These are phyloP conservation scores for Zea luxurians DNA, from an alignment of 176 grass and related monocot species.

Conservation along the genomic window DNA sequence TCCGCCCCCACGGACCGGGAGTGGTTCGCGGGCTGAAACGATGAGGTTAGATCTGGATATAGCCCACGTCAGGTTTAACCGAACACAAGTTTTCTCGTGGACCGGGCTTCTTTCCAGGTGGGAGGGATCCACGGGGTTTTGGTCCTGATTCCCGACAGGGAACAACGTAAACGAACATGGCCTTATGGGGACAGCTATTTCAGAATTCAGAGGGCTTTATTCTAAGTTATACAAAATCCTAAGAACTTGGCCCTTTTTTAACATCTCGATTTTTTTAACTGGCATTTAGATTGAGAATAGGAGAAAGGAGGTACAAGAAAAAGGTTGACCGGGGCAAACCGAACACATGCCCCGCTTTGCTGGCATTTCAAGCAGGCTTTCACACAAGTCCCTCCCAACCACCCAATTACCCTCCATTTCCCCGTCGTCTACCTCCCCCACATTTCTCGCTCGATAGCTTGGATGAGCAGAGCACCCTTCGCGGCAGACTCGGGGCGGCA, in stretches of 20 bases:
- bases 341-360: not conserved
- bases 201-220: not conserved
- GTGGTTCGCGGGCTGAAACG: no score
- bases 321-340: not conserved
- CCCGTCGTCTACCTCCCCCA: not conserved
- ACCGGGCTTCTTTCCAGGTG: no score
- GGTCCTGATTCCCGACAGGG: no score
- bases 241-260: not conserved
- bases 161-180: no score
- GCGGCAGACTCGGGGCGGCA: conserved; percentile 19
- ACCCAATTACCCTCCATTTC: conserved; percentile 19
- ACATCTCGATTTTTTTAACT: not conserved
- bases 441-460: conserved; percentile 10
- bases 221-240: not conserved
- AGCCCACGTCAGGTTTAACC: no score
- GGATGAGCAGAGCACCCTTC: conserved; percentile 24
- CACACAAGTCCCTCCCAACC: conserved; percentile 43
- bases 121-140: no score
- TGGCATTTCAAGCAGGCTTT: conserved; percentile 30
- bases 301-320: not conserved
- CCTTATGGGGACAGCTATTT: no score
- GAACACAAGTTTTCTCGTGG: no score
- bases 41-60: no score
- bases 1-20: no score
- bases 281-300: not conserved